A percentile compares a stretch with the other conserved stretches of the same genome.
phyloP scores from a whole-genome alignment of 306 rosid species.

The Quercus cerris region DNA sequence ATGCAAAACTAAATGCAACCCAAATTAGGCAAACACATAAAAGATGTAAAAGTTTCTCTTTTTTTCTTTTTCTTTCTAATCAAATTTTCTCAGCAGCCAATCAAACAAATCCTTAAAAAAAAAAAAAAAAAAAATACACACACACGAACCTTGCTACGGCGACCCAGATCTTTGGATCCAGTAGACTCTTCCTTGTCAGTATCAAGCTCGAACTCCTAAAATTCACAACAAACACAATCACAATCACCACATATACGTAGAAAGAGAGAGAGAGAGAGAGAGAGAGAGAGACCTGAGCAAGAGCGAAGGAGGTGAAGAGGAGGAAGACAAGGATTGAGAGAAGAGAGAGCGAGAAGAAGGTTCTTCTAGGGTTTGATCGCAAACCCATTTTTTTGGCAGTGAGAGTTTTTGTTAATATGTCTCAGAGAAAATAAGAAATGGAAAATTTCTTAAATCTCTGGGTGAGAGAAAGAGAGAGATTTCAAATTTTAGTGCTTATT shows the following conservation, averaged over 20 bases:
- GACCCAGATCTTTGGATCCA: slow-evolving; percentile 78
- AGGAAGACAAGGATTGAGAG: slow-evolving; percentile 25
- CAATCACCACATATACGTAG: not conserved
- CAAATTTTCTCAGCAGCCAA: slow-evolving; percentile 11
- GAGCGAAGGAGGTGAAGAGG: slow-evolving; percentile 12
- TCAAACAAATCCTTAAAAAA: not conserved
- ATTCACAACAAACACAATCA: slow-evolving; percentile 21
- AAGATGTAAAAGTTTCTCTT: not conserved
- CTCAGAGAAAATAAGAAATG: not conserved
- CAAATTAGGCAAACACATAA: not conserved
- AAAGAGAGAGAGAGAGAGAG: not conserved
- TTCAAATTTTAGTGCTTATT: not conserved
- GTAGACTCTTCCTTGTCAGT: slow-evolving; percentile 31
- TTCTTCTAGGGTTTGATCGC: slow-evolving; percentile 21
- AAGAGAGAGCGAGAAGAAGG: slow-evolving; percentile 19
- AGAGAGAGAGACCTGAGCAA: slow-evolving; percentile 46
- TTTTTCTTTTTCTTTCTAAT: not conserved
- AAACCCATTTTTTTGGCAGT: slow-evolving; percentile 25
- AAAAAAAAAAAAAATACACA: not conserved
- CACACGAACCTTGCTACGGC: slow-evolving; percentile 67
- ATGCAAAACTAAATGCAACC: not conserved
- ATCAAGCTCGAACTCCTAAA: slow-evolving; percentile 47
- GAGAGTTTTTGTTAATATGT: no score
- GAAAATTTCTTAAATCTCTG: not conserved
- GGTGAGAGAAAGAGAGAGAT: not conserved